These are phyloP conservation scores for Testicularia cyperi DNA, from an alignment of 1,284 basidiomycete species.

Conservation along the genomic window DNA sequence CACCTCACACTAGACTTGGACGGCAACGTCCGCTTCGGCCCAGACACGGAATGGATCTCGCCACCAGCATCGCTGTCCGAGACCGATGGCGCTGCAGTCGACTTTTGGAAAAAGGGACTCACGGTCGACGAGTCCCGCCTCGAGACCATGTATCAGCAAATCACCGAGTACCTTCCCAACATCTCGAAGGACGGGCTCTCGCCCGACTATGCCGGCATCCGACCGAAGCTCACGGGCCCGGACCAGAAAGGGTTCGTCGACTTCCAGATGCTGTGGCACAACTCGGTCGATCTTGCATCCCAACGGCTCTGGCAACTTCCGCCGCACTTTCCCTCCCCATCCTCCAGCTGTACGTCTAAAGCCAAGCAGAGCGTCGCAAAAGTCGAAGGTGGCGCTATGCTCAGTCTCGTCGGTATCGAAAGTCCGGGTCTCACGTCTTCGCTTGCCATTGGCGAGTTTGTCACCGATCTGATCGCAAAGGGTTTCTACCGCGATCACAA, in stretches of 20 bases:
- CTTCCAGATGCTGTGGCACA: conserved; percentile 65
- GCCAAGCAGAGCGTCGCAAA: conserved; percentile 3
- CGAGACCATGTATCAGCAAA: conserved; percentile 43
- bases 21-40: conserved; percentile 86
- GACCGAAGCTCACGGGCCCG: conserved; percentile 82
- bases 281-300: conserved; percentile 21
- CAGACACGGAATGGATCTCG: conserved; percentile 83
- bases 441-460: conserved; percentile 64
- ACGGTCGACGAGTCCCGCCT: conserved; percentile 41
- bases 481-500: conserved; percentile 60
- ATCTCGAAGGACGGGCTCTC: conserved; percentile 70
- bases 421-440: conserved; percentile 65
- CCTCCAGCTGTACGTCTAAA: conserved; percentile 11
- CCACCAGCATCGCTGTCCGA: conserved; percentile 13
- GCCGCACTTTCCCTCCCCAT: conserved; percentile 8
- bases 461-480: conserved; percentile 61
- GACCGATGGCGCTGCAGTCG: conserved; percentile 17
- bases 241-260: conserved; percentile 75
- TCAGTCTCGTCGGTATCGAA: conserved; percentile 66
- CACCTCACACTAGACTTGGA: conserved; percentile 71
- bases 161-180: conserved; percentile 70
- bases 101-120: conserved; percentile 44
- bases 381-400: conserved; percentile 37
- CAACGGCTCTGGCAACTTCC: conserved; percentile 53
- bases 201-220: conserved; percentile 87